Conservation (phyloP, 2,329 filamentous ascomycete genomes). For the Talaromyces sp. region DNA sequence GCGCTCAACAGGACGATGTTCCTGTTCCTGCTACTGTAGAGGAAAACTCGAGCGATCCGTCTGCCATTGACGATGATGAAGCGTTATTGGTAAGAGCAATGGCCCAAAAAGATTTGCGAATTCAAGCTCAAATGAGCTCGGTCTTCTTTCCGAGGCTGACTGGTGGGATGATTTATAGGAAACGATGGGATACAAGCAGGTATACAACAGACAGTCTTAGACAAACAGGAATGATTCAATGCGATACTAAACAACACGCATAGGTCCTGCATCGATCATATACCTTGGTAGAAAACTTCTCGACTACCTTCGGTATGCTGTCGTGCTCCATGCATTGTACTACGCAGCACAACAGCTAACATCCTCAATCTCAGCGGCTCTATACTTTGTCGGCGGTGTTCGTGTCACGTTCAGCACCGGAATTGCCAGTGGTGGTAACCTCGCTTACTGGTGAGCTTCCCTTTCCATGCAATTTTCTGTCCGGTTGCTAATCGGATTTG, state of each 20-base stretch:
- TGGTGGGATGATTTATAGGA: conserved; percentile 26
- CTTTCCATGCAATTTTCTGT: background rate
- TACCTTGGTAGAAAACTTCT: conserved; percentile 55
- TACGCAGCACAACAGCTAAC: background rate
- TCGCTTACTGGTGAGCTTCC: conserved; percentile 52
- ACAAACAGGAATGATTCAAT: too few relatives aligned
- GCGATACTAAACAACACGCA: too few relatives aligned
- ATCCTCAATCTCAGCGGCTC: conserved; percentile 43
- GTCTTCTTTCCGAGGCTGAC: conserved; percentile 7
- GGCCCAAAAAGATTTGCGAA: background rate
- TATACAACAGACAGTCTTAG: too few relatives aligned
- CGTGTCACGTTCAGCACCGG: conserved; percentile 59
- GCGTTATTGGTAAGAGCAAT: conserved; percentile 12
- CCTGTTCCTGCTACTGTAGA: conserved; percentile 1
- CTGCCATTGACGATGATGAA: conserved; percentile 13
- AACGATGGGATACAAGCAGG: conserved; percentile 53
- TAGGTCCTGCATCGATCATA: conserved; percentile 55
- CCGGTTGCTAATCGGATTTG: background rate
- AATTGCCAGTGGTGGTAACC: conserved; percentile 56
- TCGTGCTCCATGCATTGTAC: background rate
- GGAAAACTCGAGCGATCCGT: conserved; percentile 11
- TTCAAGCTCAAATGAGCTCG: background rate
- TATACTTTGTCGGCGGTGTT: conserved; percentile 58
- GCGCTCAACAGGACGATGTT: background rate
- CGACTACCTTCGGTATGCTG: conserved; percentile 52